phyloP scores from a whole-genome alignment of 768 basidiomycete genomes.

The Podaxis rugospora region DNA sequence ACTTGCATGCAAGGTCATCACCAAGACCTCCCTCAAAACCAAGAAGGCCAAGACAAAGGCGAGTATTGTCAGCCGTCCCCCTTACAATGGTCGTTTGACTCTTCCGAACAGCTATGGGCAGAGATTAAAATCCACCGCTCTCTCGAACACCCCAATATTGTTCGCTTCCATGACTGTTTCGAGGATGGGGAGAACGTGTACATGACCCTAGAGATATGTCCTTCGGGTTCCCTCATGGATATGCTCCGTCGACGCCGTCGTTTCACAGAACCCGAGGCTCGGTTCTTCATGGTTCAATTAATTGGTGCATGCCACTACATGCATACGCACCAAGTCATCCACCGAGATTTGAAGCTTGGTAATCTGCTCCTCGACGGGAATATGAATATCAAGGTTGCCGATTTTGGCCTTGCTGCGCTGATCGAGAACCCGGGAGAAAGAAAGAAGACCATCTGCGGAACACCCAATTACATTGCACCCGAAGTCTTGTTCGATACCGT shows the following conservation, averaged over 20 bases:
- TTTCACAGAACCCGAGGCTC: conserved; percentile 88
- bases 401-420: conserved; percentile 95
- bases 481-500: conserved; percentile 95
- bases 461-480: conserved; percentile 98
- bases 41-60: conserved; percentile 99
- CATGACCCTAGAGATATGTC: conserved; percentile 93
- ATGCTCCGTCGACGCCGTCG: conserved; percentile 82
- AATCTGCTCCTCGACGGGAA: conserved; percentile 88
- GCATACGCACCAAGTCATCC: conserved; percentile 95
- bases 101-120: conserved; percentile 72
- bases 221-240: conserved; percentile 87
- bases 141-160: conserved; percentile 89
- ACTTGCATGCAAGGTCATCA: conserved; percentile 91
- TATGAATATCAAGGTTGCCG: conserved; percentile 96
- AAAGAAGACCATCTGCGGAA: conserved; percentile 99
- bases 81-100: neutral
- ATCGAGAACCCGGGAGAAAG: conserved; percentile 95
- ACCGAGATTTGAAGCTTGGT: conserved; percentile 94
- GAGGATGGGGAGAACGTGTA: conserved; percentile 96
- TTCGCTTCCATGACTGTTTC: conserved; percentile 89
- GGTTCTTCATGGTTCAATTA: conserved; percentile 91
- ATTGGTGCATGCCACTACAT: conserved; percentile 97
- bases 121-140: conserved; percentile 98
- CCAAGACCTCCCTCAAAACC: conserved; percentile 86
- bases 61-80: conserved; percentile 13